Conservation (phyloP, 2,329 filamentous ascomycete species). For the Pseudogymnoascus sp. region DNA sequence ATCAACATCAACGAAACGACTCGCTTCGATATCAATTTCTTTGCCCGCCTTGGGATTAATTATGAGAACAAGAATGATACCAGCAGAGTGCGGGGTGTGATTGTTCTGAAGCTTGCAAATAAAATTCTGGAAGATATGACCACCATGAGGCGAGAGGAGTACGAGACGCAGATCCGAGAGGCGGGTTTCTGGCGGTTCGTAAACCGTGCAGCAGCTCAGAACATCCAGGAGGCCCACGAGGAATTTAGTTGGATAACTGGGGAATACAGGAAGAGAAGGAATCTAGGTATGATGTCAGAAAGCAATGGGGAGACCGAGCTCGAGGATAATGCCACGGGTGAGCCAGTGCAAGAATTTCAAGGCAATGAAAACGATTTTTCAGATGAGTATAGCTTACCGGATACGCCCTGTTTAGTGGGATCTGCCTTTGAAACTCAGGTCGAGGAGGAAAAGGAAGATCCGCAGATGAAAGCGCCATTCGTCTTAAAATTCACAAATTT, state of each 20-base stretch:
- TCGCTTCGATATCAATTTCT: constrained; percentile 22
- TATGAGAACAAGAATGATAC: constrained; percentile 17
- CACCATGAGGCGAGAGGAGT: constrained; percentile 22
- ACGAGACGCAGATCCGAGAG: constrained; percentile 22
- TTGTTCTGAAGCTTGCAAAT: constrained; percentile 22
- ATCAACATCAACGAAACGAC: background rate
- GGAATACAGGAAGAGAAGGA: background rate
- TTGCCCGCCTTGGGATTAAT: constrained; percentile 25
- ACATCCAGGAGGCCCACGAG: constrained; percentile 1
- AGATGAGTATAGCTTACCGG: background rate
- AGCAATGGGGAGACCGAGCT: background rate
- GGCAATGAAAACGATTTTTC: background rate
- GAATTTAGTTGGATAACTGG: constrained; percentile 12
- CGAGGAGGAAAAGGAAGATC: background rate
- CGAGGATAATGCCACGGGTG: background rate
- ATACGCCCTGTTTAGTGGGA: background rate
- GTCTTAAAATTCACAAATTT: background rate
- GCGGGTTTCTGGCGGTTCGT: constrained; percentile 29
- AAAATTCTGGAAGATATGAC: constrained; percentile 25
- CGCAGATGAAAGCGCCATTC: background rate
- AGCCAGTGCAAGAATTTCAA: background rate
- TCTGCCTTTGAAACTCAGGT: background rate
- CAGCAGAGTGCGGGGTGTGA: constrained; percentile 22
- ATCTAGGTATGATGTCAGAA: background rate
- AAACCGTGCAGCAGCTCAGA: constrained; percentile 17